Percentiles rank a stretch among this genome's conserved stretches.
Evolutionary conservation across 176 grass and related monocot species (phyloP).

Genomic region (Raddia distichophylla): DNA sequence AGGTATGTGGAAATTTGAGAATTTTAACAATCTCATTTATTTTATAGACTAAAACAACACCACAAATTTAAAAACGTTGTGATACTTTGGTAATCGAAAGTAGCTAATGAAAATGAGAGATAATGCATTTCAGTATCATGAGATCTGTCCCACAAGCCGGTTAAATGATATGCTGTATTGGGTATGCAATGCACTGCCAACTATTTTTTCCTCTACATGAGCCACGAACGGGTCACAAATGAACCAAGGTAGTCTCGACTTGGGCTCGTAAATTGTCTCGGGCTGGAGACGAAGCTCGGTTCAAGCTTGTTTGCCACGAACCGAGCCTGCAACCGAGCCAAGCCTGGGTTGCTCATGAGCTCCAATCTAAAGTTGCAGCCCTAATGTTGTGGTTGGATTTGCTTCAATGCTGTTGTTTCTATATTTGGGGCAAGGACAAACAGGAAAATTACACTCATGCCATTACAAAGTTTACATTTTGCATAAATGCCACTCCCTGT

Average conservation of each 20-base stretch:
- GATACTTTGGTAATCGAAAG: not conserved
- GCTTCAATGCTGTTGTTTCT: not conserved
- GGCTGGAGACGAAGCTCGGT: too few relatives aligned
- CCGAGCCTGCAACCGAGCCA: too few relatives aligned
- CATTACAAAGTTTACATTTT: too few relatives aligned
- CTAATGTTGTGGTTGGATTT: not conserved
- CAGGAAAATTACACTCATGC: too few relatives aligned
- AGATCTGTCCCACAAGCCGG: not conserved
- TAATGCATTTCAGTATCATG: not conserved
- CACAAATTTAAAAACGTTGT: not conserved
- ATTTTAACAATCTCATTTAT: not conserved
- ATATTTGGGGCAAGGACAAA: not conserved
- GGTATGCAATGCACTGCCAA: not conserved
- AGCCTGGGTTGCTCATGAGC: too few relatives aligned
- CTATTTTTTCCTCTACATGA: not conserved
- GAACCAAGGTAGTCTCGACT: too few relatives aligned
- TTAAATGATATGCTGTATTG: not conserved
- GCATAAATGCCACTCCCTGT: too few relatives aligned
- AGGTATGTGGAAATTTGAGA: slow-evolving; percentile 58
- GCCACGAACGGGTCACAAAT: too few relatives aligned
- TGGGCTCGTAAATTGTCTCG: too few relatives aligned
- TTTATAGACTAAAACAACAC: not conserved
- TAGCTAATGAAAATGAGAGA: not conserved
- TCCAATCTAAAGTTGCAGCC: too few relatives aligned
- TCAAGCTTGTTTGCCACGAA: too few relatives aligned